These are phyloP conservation scores for Sarocladium oryzae DNA, from an alignment of 2,329 filamentous ascomycete genomes.

Conservation along the genomic window DNA sequence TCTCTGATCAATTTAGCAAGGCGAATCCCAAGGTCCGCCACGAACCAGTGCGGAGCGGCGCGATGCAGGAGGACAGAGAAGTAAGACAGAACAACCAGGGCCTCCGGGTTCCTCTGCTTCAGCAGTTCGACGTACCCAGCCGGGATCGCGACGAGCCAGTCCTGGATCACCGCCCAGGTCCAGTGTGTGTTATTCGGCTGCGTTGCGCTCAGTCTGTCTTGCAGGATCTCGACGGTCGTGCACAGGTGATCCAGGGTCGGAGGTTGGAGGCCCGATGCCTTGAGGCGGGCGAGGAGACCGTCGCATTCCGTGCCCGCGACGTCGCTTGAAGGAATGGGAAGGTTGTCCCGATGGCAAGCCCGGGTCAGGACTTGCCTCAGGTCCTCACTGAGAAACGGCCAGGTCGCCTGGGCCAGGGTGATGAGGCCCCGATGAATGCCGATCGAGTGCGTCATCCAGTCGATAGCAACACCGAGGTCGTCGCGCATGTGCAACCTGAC, in stretches of 20 bases:
- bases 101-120: conserved; percentile 27
- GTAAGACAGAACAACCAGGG: conserved; percentile 29
- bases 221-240: conserved; percentile 20
- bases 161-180: conserved; percentile 12
- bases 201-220: conserved; percentile 22
- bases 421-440: conserved; percentile 28
- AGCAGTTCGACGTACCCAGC: conserved; percentile 27
- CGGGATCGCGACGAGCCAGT: conserved; percentile 11
- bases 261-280: conserved; percentile 16
- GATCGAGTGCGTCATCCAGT: conserved; percentile 23
- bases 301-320: conserved; percentile 1
- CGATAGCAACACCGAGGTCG: conserved; percentile 23
- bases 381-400: conserved; percentile 3
- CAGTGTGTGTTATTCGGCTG: background rate
- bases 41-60: conserved; percentile 23
- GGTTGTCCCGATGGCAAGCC: background rate
- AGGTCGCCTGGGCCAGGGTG: conserved; percentile 23
- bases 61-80: conserved; percentile 34
- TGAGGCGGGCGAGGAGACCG: conserved; percentile 9
- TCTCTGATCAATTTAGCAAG: background rate
- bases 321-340: background rate
- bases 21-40: conserved; percentile 15
- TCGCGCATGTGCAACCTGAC: conserved; percentile 9
- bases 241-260: conserved; percentile 12
- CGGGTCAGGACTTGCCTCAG: background rate